These are phyloP conservation scores for Arbutus unedo DNA, from an alignment of 148 eudicot species.

Conservation along the genomic window DNA sequence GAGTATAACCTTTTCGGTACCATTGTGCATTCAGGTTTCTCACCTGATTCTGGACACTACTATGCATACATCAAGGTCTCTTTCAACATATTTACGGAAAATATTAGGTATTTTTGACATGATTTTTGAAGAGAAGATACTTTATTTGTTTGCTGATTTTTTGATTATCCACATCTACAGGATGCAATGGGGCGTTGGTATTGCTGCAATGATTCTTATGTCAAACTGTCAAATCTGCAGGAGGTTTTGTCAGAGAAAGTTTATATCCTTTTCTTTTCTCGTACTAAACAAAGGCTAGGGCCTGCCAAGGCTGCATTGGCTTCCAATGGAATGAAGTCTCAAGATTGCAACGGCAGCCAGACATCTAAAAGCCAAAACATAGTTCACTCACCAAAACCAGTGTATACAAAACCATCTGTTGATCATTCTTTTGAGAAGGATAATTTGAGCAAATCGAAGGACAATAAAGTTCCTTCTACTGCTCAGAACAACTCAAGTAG, in stretches of 20 bases:
- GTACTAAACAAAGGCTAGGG: conserved; percentile 63
- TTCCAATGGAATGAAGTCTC: conserved; percentile 52
- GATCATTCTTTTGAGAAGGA: conserved; percentile 30
- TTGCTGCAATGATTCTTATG: conserved; percentile 93
- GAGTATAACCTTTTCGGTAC: conserved; percentile 91
- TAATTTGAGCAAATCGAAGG: conserved; percentile 31
- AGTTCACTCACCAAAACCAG: conserved; percentile 25
- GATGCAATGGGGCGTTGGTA: conserved; percentile 88
- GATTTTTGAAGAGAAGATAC: background rate
- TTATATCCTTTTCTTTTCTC: conserved; percentile 88
- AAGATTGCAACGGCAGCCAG: conserved; percentile 44
- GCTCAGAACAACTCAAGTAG: conserved; percentile 39
- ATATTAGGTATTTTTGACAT: conserved; percentile 7
- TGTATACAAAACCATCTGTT: conserved; percentile 25
- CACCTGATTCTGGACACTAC: conserved; percentile 97
- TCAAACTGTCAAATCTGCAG: conserved; percentile 60
- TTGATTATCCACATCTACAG: conserved; percentile 33
- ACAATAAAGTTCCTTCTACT: conserved; percentile 36
- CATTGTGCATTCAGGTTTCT: conserved; percentile 93
- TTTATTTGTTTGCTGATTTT: conserved; percentile 20
- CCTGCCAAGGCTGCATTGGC: conserved; percentile 32
- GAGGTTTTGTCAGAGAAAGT: conserved; percentile 93
- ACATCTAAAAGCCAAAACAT: conserved; percentile 26
- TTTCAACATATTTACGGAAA: conserved; percentile 10
- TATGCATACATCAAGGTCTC: conserved; percentile 92